A percentile compares a stretch with the other conserved stretches of the same genome.
Conservation (phyloP, 192 early-diverging fungal genomes). For the Pilobolus umbonatus region DNA sequence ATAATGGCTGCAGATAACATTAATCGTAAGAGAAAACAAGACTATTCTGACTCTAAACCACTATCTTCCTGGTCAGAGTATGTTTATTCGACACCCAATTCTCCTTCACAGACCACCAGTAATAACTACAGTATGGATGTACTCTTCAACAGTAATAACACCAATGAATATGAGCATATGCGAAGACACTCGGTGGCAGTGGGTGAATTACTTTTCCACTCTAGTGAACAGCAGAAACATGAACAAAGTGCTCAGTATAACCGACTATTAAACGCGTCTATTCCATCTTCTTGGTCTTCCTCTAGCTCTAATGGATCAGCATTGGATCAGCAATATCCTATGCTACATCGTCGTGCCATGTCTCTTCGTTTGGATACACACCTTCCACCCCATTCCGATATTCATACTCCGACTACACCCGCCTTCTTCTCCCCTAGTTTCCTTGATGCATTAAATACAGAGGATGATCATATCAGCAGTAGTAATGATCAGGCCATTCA, state of each 20-base stretch:
- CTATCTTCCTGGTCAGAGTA: constrained; percentile 16
- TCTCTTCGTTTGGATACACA: constrained; percentile 10
- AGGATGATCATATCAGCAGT: constrained; percentile 11
- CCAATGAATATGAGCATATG: constrained; percentile 3
- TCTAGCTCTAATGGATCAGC: constrained; percentile 2
- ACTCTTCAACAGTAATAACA: background rate
- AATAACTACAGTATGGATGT: background rate
- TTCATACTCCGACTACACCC: constrained; percentile 46
- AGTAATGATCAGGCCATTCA: background rate
- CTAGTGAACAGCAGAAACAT: background rate
- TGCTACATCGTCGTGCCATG: constrained; percentile 12
- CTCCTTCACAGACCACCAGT: background rate
- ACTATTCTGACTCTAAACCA: background rate
- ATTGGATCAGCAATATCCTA: too few species aligned
- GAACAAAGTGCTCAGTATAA: background rate
- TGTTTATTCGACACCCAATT: constrained; percentile 7
- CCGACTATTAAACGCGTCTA: constrained; percentile 5
- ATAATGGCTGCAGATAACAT: background rate
- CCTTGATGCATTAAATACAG: constrained; percentile 54
- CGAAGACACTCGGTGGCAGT: constrained; percentile 31
- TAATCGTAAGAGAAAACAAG: constrained; percentile 9
- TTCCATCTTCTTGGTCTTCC: constrained; percentile 17
- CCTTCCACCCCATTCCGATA: background rate
- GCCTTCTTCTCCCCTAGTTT: constrained; percentile 72
- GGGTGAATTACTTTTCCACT: constrained; percentile 22